These are phyloP conservation scores for Nicotiana knightiana DNA, from an alignment of 257 asterid species.

Conservation along the genomic window DNA sequence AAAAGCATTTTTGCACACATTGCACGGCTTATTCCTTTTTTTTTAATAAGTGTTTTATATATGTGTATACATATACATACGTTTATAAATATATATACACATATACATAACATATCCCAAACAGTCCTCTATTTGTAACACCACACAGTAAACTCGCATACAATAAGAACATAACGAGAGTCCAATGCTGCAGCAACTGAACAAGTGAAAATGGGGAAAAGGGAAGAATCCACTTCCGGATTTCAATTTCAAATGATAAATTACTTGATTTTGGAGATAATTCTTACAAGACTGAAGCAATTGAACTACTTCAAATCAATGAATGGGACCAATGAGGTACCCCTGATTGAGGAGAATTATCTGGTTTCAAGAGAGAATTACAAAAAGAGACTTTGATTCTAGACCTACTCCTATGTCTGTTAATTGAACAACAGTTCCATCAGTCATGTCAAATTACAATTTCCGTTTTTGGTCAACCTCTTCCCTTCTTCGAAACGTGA, in stretches of 20 bases:
- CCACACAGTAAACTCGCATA: not conserved
- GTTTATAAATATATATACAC: not conserved
- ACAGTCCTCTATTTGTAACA: not conserved
- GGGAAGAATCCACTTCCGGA: not conserved
- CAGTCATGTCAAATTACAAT: slow-evolving; percentile 22
- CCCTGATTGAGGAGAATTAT: slow-evolving; percentile 24
- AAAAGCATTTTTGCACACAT: not conserved
- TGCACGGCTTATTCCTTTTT: not conserved
- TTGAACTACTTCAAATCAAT: slow-evolving; percentile 26
- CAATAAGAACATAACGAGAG: not conserved
- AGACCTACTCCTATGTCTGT: slow-evolving; percentile 36
- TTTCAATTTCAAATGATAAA: slow-evolving; percentile 14
- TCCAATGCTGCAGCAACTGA: not conserved
- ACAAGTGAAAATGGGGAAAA: not conserved
- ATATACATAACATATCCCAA: not conserved
- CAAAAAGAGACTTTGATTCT: slow-evolving; percentile 32
- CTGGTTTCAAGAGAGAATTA: slow-evolving; percentile 30
- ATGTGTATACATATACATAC: not conserved
- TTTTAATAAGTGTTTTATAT: not conserved
- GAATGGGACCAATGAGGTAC: slow-evolving; percentile 38
- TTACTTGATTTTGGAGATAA: slow-evolving; percentile 7
- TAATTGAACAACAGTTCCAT: slow-evolving; percentile 22
- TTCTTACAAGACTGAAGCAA: slow-evolving; percentile 34
- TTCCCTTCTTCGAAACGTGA: slow-evolving; percentile 65
- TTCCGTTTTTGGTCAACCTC: slow-evolving; percentile 20